Conservation (phyloP, 176 grass and related monocot genomes). For the Aegilops speltoides region DNA sequence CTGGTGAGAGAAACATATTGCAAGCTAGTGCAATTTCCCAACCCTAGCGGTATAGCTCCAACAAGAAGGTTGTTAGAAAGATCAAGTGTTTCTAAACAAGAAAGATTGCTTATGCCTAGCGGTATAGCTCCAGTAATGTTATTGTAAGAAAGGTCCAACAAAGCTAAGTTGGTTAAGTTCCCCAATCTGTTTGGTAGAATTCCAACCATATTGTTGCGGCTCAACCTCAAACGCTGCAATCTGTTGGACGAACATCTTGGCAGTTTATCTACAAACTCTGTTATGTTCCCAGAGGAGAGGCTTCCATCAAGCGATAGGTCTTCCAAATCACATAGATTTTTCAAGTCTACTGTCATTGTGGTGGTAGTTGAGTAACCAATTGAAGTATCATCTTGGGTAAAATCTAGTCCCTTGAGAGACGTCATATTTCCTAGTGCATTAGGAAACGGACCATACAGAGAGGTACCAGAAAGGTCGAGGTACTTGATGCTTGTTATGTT, state of each 20-base stretch:
- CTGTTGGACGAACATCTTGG: background rate
- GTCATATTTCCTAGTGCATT: background rate
- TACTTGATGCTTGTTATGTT: background rate
- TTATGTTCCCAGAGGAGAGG: background rate
- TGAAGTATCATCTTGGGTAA: too few relatives aligned
- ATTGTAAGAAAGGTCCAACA: background rate
- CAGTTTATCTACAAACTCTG: background rate
- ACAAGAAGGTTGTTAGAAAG: background rate
- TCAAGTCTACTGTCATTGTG: background rate
- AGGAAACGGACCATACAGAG: background rate
- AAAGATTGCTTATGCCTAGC: background rate
- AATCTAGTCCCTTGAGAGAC: background rate
- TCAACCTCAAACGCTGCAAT: background rate
- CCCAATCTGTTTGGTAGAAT: background rate
- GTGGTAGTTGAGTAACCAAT: too few relatives aligned
- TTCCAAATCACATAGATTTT: slow-evolving; percentile 15
- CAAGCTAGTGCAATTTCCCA: background rate
- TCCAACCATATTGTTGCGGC: background rate
- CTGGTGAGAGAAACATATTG: background rate
- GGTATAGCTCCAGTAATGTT: slow-evolving; percentile 10
- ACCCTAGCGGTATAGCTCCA: background rate
- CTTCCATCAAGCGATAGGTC: background rate
- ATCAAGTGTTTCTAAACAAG: background rate
- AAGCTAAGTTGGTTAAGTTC: background rate
- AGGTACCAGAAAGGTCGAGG: background rate